Conservation (phyloP, 2,329 filamentous ascomycete species). For the Nothomitra cinnamomea region DNA sequence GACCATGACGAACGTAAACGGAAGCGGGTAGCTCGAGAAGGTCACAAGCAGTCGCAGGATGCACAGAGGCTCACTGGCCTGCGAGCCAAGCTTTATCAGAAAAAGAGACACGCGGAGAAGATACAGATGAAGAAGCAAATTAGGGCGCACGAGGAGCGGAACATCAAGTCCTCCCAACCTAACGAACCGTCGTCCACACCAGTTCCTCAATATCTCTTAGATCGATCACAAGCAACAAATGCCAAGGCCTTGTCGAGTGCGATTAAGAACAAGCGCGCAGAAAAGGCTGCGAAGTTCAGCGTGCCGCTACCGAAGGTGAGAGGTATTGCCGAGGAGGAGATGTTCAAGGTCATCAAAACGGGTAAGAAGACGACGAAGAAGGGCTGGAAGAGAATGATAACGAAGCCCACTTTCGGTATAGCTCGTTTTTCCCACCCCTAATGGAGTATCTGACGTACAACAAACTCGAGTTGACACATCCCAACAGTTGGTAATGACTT, state of each 20-base stretch:
- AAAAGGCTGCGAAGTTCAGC: slow-evolving; percentile 85
- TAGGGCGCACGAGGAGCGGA: slow-evolving; percentile 87
- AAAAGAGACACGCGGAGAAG: slow-evolving; percentile 94
- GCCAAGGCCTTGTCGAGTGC: slow-evolving; percentile 63
- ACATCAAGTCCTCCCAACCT: slow-evolving; percentile 70
- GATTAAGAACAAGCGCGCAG: slow-evolving; percentile 88
- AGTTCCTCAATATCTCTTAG: slow-evolving; percentile 82
- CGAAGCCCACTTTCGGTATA: slow-evolving; percentile 58
- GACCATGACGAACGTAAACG: slow-evolving; percentile 80
- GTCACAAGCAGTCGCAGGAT: slow-evolving; percentile 73
- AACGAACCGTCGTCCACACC: slow-evolving; percentile 66
- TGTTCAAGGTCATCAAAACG: slow-evolving; percentile 94
- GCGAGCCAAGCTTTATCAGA: slow-evolving; percentile 79
- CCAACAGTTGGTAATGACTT: slow-evolving; percentile 62
- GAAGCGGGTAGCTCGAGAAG: slow-evolving; percentile 76
- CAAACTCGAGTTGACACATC: neutral
- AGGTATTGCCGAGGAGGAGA: slow-evolving; percentile 87
- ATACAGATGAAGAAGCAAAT: slow-evolving; percentile 94
- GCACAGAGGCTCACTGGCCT: slow-evolving; percentile 87
- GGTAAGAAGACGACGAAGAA: slow-evolving; percentile 90
- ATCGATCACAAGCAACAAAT: slow-evolving; percentile 52
- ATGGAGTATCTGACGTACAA: neutral
- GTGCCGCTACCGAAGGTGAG: slow-evolving; percentile 89
- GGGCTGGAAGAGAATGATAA: slow-evolving; percentile 58
- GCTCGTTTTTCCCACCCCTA: neutral